These are phyloP conservation scores for Ambispora gerdemannii DNA, from an alignment of 192 early-diverging fungal species.

Conservation along the genomic window DNA sequence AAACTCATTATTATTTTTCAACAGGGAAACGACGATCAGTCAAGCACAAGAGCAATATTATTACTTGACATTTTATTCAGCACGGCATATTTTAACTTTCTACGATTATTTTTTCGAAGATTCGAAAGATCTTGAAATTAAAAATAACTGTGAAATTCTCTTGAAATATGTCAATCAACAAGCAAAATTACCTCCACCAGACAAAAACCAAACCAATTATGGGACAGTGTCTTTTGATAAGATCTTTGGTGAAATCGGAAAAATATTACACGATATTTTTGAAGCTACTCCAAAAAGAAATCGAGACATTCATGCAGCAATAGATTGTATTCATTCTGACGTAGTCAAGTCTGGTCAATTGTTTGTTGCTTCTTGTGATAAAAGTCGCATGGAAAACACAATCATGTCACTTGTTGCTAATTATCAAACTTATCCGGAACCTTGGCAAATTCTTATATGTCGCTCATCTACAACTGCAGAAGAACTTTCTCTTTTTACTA, in stretches of 20 bases:
- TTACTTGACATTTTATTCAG: constrained; percentile 31
- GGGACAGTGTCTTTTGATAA: neutral
- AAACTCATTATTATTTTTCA: neutral
- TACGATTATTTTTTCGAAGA: constrained; percentile 22
- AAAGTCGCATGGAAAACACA: constrained; percentile 26
- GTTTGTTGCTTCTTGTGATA: constrained; percentile 31
- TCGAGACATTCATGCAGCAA: neutral
- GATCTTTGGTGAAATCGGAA: neutral
- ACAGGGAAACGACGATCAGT: constrained; percentile 14
- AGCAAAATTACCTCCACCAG: neutral
- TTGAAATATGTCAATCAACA: constrained; percentile 23
- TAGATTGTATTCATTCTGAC: constrained; percentile 15
- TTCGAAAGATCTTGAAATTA: neutral
- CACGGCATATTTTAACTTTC: constrained; percentile 26
- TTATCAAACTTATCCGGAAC: constrained; percentile 19
- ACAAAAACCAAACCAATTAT: neutral
- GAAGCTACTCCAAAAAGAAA: neutral
- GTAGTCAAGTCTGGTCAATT: constrained; percentile 22
- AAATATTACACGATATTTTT: constrained; percentile 10
- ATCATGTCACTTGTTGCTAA: constrained; percentile 29
- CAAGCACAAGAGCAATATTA: constrained; percentile 27
- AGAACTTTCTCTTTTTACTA: constrained; percentile 27
- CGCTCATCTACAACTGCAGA: constrained; percentile 28
- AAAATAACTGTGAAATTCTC: constrained; percentile 7
- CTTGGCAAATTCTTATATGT: constrained; percentile 31